phyloP scores from a whole-genome alignment of 2,329 filamentous ascomycete genomes.

The Colletotrichum somersetense region DNA sequence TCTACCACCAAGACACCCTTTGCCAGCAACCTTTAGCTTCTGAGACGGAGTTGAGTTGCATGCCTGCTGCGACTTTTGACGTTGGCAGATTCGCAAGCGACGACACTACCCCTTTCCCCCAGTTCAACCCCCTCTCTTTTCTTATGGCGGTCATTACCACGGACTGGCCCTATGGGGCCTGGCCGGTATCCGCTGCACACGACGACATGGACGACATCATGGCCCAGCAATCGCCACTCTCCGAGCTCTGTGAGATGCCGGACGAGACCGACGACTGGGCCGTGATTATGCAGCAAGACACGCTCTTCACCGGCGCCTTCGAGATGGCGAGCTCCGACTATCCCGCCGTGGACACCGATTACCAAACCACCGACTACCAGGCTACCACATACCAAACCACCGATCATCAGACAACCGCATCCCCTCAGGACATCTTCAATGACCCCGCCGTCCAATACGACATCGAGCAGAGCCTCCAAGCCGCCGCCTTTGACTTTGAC shows the following conservation, averaged over 20 bases:
- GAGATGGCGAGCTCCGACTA: constrained; percentile 19
- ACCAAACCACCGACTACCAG: not conserved
- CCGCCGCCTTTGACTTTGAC: constrained; percentile 28
- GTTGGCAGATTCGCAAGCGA: constrained; percentile 27
- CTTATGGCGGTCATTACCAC: constrained; percentile 34
- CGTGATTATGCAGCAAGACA: constrained; percentile 36
- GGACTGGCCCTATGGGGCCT: constrained; percentile 29
- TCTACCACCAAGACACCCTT: constrained; percentile 19
- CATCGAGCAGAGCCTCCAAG: constrained; percentile 30
- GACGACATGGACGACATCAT: constrained; percentile 34
- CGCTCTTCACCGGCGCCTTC: constrained; percentile 29
- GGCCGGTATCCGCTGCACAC: constrained; percentile 34
- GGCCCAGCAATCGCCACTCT: constrained; percentile 32
- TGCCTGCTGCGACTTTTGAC: constrained; percentile 23
- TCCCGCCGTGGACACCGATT: not conserved
- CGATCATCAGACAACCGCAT: constrained; percentile 1
- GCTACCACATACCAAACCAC: not conserved
- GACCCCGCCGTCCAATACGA: constrained; percentile 28
- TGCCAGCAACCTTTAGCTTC: constrained; percentile 28
- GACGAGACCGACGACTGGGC: constrained; percentile 34
- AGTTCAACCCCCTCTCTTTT: constrained; percentile 11
- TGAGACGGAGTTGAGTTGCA: constrained; percentile 19
- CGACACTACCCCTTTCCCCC: constrained; percentile 13
- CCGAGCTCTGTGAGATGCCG: constrained; percentile 32
- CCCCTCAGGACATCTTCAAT: constrained; percentile 32